Base-by-base conservation (phyloP, 495 filamentous ascomycete species). In the Penicillium fimorum region DNA sequence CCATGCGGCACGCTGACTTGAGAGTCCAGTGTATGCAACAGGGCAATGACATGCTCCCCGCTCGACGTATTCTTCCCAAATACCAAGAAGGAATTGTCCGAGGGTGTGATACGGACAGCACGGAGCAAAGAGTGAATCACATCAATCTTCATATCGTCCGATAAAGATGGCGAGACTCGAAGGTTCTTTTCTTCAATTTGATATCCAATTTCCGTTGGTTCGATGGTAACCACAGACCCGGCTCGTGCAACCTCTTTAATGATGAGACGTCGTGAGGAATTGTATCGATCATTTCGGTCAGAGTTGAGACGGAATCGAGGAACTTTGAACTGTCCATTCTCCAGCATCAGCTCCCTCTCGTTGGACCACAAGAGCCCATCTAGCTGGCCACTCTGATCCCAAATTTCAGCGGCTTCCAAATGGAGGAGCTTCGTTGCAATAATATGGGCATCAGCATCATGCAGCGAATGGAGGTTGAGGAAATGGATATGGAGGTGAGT, bases 281-380 rank as follows among this genome's bases (percentile, higher is more conserved):
- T 79, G 32, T 76, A 70, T 40, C 75, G 59, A 47, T 71, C 63
- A 49, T 77, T 79, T 15, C 62, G 53, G 8, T 46, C 38, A 7
- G 15, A 8, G 13, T 59, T 61, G 4, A 58, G 38, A 5, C 62
- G 41, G 4, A 77, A 25, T 7, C 76, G 66, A 25, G 73, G 73
- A 30, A 78, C 63, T 18, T 69, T 44, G 1, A 58, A 37, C 15
- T 60, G 45, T 6, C 67, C 70, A 43, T 63, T 30, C 2, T 67
- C 15, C 4, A 73, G 20, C 5, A 50, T 41, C 0, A 72, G 37
- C 49, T 79, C 73, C 4, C 47, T 61, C 46, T 69, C 66, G 11
- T 49, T 59, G 13, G 49, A 58, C 58, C 59, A 63, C 11, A 67
- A 51, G 4, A 67, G 35, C 2, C 58, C 49, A 18, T 56, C 41